Base-by-base conservation (phyloP, 352 stramenopile species). In the Pythium insidiosum region DNA sequence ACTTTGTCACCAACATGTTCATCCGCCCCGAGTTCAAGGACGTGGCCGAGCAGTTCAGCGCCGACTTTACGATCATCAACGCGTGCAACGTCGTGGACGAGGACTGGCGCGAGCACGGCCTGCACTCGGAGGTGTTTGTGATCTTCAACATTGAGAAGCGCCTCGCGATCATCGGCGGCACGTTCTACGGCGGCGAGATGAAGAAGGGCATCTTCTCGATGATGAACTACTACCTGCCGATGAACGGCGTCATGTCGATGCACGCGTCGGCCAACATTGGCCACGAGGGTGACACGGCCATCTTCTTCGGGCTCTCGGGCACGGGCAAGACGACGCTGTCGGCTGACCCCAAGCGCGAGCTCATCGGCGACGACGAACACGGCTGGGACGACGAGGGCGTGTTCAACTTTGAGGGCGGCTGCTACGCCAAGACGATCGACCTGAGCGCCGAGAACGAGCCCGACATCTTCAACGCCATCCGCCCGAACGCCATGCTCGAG, bases 371-470 rank as follows among this genome's bases (percentile, higher is more conserved):
- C 57, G 94, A 98, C 57, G 67, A 78, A 49, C 67, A 78, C 47
- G 67, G 63, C 47, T 78, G 67, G 67, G 67, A 78, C 53, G 51
- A 74, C 37, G 57, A 86, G 42, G 93, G 94, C 47, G 79, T 98
- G 47, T 98, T 97, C 71, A 98, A 98, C 75, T 97, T 98, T 73
- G 94, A 98, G 64, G 94, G 94, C 50, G 94, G 94, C 26, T 98
- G 94, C 73, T 98, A 98, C 66, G 94, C 94, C 53, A 98, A 98
- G 80, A 97, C 89, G 15, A 97, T 97, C 58, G 90, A 98, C 55
- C 68, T 98, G 33, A 78, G 57, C 31, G 74, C 88, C 55, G 73
- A 95, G 58, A 97, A 92, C 50, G 94, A 98, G 58, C 93, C 94
- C 15, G 89, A 98, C 47, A 98, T 98, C 52, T 98, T 95, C 65